Base-by-base conservation (phyloP, 2,329 filamentous ascomycete species). In the Epichloe coenophiala region DNA sequence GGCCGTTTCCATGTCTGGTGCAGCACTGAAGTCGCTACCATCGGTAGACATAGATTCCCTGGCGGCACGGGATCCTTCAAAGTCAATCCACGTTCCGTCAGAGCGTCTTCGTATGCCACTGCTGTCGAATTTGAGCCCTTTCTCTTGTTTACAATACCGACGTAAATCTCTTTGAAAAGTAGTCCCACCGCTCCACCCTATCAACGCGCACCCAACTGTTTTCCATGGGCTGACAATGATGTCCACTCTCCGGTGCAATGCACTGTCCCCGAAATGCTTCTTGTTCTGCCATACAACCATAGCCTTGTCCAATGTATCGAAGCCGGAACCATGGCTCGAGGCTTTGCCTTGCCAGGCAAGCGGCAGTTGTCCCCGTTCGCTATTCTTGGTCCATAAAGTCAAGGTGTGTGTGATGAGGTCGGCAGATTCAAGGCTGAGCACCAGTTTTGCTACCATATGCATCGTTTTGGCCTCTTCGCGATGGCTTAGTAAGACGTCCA, bases 151-250 rank as follows among this genome's bases (percentile, higher is more conserved):
- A 54, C 84, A 88, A 66, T 91, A 95, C 36, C 83, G 72, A 40
- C 91, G 73, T 49, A 97, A 64, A 64, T 97, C 93, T 23, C 91
- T 74, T 70, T 96, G 81, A 58, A 96, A 97, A 0, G 89, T 96
- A 0, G 84, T 95, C 1, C 83, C 91, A 1, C 89, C 87, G 15
- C 80, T 84, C 93, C 91, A 97, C 2, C 89, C 90, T 17, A 91
- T 69, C 4, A 97, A 76, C 0, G 90, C 91, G 58, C 89, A 96
- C 0, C 93, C 91, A 0, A 86, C 81, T 0, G 88, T 95, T 51
- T 82, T 83, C 87, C 91, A 96, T 0, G 90, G 88, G 21, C 81
- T 82, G 54, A 97, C 74, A 57, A 97, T 91, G 52, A 97, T 95
- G 62, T 97, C 91, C 1, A 97, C 90, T 44, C 91, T 76, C 19